phyloP scores from a whole-genome alignment of 345 rosid species.

The Murraya koenigii region DNA sequence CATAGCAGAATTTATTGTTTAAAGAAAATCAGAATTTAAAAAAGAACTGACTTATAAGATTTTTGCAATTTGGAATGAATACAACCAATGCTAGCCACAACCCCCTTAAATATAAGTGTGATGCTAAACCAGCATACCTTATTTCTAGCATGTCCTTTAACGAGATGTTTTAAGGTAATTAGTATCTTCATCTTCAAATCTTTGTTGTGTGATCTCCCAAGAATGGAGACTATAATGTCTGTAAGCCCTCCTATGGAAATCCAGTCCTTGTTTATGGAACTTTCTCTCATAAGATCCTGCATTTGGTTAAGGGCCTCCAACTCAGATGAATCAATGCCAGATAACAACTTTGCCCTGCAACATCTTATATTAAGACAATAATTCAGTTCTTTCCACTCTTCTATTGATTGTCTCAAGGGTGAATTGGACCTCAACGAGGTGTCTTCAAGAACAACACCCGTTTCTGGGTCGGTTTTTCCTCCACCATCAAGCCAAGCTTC shows the following conservation, averaged over 20 bases:
- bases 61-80: not conserved
- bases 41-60: not conserved
- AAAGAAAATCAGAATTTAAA: not conserved
- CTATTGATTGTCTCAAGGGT: slow-evolving; percentile 59
- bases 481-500: slow-evolving; percentile 49
- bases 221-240: slow-evolving; percentile 41
- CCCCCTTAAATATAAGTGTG: not conserved
- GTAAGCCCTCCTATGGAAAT: slow-evolving; percentile 55
- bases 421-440: slow-evolving; percentile 56
- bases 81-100: not conserved
- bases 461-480: slow-evolving; percentile 53
- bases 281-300: slow-evolving; percentile 56
- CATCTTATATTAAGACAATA: slow-evolving; percentile 62
- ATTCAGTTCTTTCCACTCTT: slow-evolving; percentile 73
- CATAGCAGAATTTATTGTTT: not conserved
- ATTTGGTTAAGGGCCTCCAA: slow-evolving; percentile 52
- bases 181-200: slow-evolving; percentile 51
- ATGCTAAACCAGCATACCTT: slow-evolving; percentile 37
- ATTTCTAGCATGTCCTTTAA: slow-evolving; percentile 58
- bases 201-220: slow-evolving; percentile 45
- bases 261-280: slow-evolving; percentile 68
- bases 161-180: slow-evolving; percentile 45
- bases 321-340: slow-evolving; percentile 34
- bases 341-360: slow-evolving; percentile 44
- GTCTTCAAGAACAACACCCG: slow-evolving; percentile 53